phyloP scores from a whole-genome alignment of 306 rosid species.

The Cercis canadensis region DNA sequence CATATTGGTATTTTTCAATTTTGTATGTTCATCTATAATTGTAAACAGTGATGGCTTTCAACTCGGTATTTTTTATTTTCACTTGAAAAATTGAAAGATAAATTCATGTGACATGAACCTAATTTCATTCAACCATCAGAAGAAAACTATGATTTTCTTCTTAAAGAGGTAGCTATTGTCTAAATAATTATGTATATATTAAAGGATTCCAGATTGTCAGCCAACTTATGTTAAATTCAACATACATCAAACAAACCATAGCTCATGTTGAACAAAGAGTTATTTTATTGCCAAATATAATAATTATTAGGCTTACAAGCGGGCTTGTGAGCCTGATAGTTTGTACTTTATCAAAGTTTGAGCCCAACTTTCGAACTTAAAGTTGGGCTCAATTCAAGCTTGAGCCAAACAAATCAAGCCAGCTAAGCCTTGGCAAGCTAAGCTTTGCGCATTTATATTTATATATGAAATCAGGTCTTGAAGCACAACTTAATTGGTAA shows the following conservation, averaged over 20 bases:
- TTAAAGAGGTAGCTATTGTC: background rate
- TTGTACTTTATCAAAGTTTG: background rate
- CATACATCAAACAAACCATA: background rate
- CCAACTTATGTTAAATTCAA: conserved; percentile 1
- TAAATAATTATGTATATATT: background rate
- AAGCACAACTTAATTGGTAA: conserved; percentile 23
- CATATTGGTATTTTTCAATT: background rate
- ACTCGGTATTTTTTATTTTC: background rate
- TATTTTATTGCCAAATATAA: background rate
- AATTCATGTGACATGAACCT: background rate
- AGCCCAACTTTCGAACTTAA: background rate
- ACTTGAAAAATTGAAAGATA: conserved; percentile 4
- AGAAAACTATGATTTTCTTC: conserved; percentile 7
- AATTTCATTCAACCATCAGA: conserved; percentile 1
- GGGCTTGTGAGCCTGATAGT: background rate
- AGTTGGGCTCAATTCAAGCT: conserved; percentile 4
- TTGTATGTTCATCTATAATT: background rate
- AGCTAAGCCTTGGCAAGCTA: background rate
- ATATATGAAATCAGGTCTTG: conserved; percentile 31
- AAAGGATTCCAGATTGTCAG: background rate
- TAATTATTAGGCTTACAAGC: background rate
- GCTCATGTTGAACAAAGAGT: background rate
- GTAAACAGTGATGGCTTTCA: background rate
- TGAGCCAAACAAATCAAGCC: conserved; percentile 12
- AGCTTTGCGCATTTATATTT: background rate